Conservation (phyloP, 495 filamentous ascomycete species). For the Penicillium fimorum region DNA sequence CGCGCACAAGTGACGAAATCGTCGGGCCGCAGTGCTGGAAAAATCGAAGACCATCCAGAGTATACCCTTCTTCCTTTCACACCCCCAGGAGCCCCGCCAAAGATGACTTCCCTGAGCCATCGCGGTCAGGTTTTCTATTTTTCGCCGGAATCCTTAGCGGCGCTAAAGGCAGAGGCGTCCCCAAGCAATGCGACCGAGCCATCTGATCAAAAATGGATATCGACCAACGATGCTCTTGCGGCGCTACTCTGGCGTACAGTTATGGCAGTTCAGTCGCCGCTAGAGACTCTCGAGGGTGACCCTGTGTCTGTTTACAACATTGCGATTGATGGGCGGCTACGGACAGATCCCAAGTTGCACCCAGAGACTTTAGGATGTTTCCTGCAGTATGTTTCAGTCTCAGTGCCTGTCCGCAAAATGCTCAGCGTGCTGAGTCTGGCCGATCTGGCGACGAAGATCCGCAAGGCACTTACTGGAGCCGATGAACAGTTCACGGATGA, state of each 20-base stretch:
- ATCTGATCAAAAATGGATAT: conserved; percentile 29
- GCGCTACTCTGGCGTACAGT: conserved; percentile 42
- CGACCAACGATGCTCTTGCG: conserved; percentile 42
- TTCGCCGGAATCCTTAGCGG: conserved; percentile 25
- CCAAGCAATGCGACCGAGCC: conserved; percentile 28
- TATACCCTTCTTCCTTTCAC: conserved; percentile 32
- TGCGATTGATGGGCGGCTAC: conserved; percentile 33
- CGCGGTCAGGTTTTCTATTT: conserved; percentile 35
- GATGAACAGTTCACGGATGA: conserved; percentile 25
- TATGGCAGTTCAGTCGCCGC: conserved; percentile 33
- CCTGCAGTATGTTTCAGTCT: conserved; percentile 27
- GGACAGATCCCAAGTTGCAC: conserved; percentile 31
- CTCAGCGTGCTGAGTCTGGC: conserved; percentile 17
- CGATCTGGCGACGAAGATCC: conserved; percentile 33
- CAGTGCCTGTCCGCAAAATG: conserved; percentile 17
- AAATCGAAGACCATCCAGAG: conserved; percentile 33
- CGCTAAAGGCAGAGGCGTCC: conserved; percentile 34
- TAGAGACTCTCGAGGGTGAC: conserved; percentile 28
- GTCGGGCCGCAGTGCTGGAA: conserved; percentile 24
- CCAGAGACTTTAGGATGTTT: conserved; percentile 34
- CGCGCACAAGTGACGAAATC: conserved; percentile 29
- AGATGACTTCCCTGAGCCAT: conserved; percentile 30
- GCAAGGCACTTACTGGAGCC: conserved; percentile 29
- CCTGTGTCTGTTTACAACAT: conserved; percentile 34
- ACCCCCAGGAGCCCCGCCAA: conserved; percentile 30